Base-by-base conservation (phyloP, 768 basidiomycete genomes). In the Hericium alpestre region DNA sequence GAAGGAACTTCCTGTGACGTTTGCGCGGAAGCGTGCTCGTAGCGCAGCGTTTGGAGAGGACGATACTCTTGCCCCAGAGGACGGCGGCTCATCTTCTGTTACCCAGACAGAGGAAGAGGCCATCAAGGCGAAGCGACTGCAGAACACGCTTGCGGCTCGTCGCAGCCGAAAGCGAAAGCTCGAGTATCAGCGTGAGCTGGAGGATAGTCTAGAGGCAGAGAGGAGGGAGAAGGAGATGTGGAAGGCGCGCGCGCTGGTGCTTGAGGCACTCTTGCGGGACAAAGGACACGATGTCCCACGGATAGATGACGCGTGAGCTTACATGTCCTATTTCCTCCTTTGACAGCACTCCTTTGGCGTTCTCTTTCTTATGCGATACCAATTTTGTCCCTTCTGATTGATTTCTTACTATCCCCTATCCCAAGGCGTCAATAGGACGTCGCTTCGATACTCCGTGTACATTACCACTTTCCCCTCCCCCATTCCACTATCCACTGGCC, bases 91-190 rank as follows among this genome's bases (percentile, higher is more conserved):
- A 2, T 68, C 69, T 13, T 65, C 70, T 12, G 74, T 79, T 12
- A 73, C 77, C 0, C 70, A 76, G 2, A 76, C 78, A 1, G 81
- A 82, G 63, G 72, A 81, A 64, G 81, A 86, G 65, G 83, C 84
- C 62, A 87, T 88, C 61, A 85, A 83, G 63, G 79, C 78, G 46
- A 93, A 92, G 74, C 81, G 92, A 32, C 77, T 84, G 9, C 83
- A 85, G 71, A 95, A 95, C 63, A 93, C 92, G 2, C 70, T 92
- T 4, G 91, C 92, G 0, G 93, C 93, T 6, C 80, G 92, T 2
- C 79, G 86, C 32, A 86, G 83, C 65, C 78, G 92, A 18, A 80
- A 79, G 73, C 78, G 87, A 57, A 92, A 90, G 74, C 69, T 83
- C 41, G 78, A 81, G 65, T 81, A 91, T 61, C 78, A 85, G 62